Conservation (phyloP, 1,284 basidiomycete species). For the Cystobasidium sp. region DNA sequence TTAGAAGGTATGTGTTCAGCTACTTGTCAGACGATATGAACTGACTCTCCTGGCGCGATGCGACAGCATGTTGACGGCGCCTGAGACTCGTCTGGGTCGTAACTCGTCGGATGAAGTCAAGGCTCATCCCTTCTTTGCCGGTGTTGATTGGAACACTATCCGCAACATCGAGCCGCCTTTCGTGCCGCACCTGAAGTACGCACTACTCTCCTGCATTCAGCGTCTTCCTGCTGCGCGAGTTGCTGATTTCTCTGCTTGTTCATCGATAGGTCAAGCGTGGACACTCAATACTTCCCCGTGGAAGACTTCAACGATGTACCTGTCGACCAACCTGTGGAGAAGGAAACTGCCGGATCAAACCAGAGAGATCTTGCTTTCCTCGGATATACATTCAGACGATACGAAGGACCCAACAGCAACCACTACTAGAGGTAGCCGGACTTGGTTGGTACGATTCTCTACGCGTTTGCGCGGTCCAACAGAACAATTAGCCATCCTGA, state of each 20-base stretch:
- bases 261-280: constrained; percentile 31
- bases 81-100: constrained; percentile 69
- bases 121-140: constrained; percentile 92
- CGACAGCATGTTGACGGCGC: constrained; percentile 76
- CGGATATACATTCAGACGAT: constrained; percentile 64
- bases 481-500: too few species aligned
- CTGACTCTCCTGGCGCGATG: too few species aligned
- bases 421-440: constrained; percentile 14
- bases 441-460: too few species aligned
- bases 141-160: constrained; percentile 90
- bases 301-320: constrained; percentile 87
- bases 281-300: constrained; percentile 59
- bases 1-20: constrained; percentile 65
- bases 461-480: too few species aligned
- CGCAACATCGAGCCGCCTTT: constrained; percentile 94
- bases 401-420: constrained; percentile 32
- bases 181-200: constrained; percentile 76
- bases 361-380: constrained; percentile 87
- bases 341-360: constrained; percentile 64
- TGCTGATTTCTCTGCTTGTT: neutral
- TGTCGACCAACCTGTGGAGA: constrained; percentile 65
- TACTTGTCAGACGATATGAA: too few species aligned
- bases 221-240: neutral
- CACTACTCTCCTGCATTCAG: neutral
- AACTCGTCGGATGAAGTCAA: constrained; percentile 83